Evolutionary conservation across 495 filamentous ascomycete genomes (phyloP).

Genomic region (Astrothelium subdiscretum): DNA sequence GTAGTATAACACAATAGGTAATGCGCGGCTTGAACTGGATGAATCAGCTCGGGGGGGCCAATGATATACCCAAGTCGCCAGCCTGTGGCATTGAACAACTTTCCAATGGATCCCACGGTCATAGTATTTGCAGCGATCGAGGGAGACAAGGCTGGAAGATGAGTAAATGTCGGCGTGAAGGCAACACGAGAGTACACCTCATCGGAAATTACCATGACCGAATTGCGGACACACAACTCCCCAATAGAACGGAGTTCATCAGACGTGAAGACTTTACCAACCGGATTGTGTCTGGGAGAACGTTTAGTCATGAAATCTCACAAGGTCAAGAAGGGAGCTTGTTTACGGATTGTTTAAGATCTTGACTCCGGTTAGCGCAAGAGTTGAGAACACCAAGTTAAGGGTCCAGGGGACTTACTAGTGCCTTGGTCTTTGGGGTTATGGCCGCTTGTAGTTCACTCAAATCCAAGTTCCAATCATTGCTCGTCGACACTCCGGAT

Average conservation of each 20-base stretch:
- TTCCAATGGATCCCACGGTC: conserved; percentile 12
- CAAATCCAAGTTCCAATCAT: background rate
- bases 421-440: background rate
- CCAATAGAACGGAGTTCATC: conserved; percentile 13
- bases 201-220: conserved; percentile 11
- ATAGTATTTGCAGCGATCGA: conserved; percentile 5
- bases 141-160: conserved; percentile 7
- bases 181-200: conserved; percentile 15
- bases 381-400: no score
- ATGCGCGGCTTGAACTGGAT: background rate
- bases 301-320: no score
- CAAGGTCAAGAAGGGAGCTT: background rate
- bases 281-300: conserved; percentile 7
- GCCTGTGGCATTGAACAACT: conserved; percentile 12
- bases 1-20: background rate
- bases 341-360: conserved; percentile 1
- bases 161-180: conserved; percentile 3
- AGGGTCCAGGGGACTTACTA: no score
- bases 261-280: conserved; percentile 13
- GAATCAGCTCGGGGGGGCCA: background rate
- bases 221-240: conserved; percentile 7
- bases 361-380: no score
- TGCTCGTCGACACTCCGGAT: background rate
- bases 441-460: conserved; percentile 1
- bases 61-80: conserved; percentile 14